Percentiles rank a stretch among this genome's conserved stretches.
Conservation (phyloP, 345 rosid genomes). For the Eucalyptus marginata region DNA sequence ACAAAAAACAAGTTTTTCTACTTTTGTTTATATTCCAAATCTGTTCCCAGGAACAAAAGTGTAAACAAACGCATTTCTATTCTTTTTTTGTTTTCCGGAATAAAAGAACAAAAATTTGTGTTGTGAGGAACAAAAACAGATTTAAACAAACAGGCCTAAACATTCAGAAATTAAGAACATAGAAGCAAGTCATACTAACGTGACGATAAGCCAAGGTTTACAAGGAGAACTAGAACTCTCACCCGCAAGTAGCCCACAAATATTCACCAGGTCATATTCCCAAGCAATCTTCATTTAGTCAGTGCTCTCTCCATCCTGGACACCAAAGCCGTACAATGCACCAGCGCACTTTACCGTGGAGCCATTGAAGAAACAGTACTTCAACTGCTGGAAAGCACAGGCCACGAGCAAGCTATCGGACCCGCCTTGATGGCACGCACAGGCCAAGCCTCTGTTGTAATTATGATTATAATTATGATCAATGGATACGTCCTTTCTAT, state of each 20-base stretch:
- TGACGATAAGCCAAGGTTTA: conserved; percentile 51
- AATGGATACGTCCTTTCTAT: no score
- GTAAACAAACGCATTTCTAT: no score
- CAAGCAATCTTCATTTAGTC: conserved; percentile 24
- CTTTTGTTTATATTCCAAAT: no score
- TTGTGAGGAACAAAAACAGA: no score
- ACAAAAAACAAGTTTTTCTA: no score
- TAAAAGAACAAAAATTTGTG: no score
- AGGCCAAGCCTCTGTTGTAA: conserved; percentile 59
- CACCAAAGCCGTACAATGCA: conserved; percentile 75
- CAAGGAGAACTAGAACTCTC: conserved; percentile 30
- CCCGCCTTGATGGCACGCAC: conserved; percentile 69
- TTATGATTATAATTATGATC: no score
- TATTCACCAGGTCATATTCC: conserved; percentile 1
- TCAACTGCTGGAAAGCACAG: conserved; percentile 76
- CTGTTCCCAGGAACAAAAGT: no score
- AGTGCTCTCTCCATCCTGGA: conserved; percentile 55
- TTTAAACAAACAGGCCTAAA: no score
- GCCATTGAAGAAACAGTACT: conserved; percentile 56
- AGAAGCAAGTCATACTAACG: conserved; percentile 29
- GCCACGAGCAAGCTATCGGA: conserved; percentile 87
- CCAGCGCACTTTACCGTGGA: conserved; percentile 59
- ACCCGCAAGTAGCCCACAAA: conserved; percentile 55
- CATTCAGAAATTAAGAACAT: not conserved
- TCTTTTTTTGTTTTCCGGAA: no score